Base-by-base conservation (phyloP, 768 basidiomycete species). In the Hygrocybe punicea region DNA sequence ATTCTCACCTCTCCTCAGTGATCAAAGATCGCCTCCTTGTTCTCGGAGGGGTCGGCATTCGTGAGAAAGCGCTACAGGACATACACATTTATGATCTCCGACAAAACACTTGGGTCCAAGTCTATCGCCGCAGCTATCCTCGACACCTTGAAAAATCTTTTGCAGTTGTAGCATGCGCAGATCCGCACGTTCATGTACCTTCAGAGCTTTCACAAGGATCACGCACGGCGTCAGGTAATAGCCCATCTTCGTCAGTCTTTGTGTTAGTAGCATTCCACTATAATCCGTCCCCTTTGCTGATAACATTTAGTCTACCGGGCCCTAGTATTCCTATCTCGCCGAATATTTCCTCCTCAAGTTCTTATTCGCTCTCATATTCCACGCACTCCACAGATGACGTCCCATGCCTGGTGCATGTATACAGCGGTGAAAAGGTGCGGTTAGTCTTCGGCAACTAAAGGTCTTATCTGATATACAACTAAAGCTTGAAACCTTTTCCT, bases 401-500 rank as follows among this genome's bases (percentile, higher is more conserved):
- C 24, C 23, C 49, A 25, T 25, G 34, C n/a, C 13, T 19, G 23
- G 8, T 50, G 13, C 25, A 50, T 24, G 13, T 50, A 29, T 50
- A 50, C 49, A 25, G 8, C 34, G 25, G 25, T 29, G 24, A 50
- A 14, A 50, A 50, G 13, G 49, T 50, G 25, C 49, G 49, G 17
- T 35, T n/a, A n/a, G n/a, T n/a, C n/a, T n/a, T n/a, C n/a, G n/a
- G n/a, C n/a, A n/a, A n/a, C n/a, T n/a, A n/a, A n/a, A n/a, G n/a
- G n/a, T n/a, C n/a, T n/a, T n/a, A n/a, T n/a, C n/a, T n/a, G 37
- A 57, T 40, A 5, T 25, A 56, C 6, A 60, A 57, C 25, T 58
- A 59, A 48, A 37, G 13, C 54, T 64, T 19, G 55, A 64, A 1
- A 16, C 44, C 2, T 14, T 62, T 39, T 54, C 55, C n/a, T n/a